Base-by-base conservation (phyloP, 371 early-diverging fungal genomes). In the Mortierella polycephala region DNA sequence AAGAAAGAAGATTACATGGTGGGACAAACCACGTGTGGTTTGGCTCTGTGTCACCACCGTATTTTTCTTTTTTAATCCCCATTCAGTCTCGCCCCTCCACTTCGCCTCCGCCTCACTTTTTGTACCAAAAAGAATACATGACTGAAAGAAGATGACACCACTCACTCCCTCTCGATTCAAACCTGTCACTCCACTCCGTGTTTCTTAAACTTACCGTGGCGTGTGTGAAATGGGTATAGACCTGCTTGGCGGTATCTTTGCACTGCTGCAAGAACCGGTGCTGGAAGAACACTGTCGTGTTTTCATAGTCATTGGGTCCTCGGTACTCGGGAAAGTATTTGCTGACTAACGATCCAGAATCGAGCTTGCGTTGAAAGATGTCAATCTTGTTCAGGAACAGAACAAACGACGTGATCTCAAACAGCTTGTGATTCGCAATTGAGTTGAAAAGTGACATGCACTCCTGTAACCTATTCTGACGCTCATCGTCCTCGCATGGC, bases 311-410 rank as follows among this genome's bases (percentile, higher is more conserved):
- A 47, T 86, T 83, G 16, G 84, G 86, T 49, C 90, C 89, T 60
- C 55, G 42, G 44, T 66, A 72, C 10, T 81, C 80, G 9, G 74
- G 64, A 45, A 74, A 82, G 46, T 67, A 45, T 44, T 41, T 39
- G 20, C 50, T 52, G n/a, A 71, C 66, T 39, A 66, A 39, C 18
- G 65, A 69, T 30, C 71, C 73, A 1, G 64, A 39, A 11, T 65
- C 70, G 50, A 85, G 75, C 51, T 85, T 85, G 16, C 71, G 66
- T 69, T 85, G 82, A 62, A 92, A 86, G 54, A 91, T 76, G 61
- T 92, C 92, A 60, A 89, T 88, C 72, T 92, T 92, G 85, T 91
- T 92, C 64, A 91, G 74, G 74, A 91, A 91, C 41, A 92, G 67
- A 52, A 91, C 86, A 40, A 92, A 85, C n/a, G 87, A 81, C 8